These are phyloP conservation scores for Leccinum fallax DNA, from an alignment of 1,284 basidiomycete genomes.

Conservation along the genomic window DNA sequence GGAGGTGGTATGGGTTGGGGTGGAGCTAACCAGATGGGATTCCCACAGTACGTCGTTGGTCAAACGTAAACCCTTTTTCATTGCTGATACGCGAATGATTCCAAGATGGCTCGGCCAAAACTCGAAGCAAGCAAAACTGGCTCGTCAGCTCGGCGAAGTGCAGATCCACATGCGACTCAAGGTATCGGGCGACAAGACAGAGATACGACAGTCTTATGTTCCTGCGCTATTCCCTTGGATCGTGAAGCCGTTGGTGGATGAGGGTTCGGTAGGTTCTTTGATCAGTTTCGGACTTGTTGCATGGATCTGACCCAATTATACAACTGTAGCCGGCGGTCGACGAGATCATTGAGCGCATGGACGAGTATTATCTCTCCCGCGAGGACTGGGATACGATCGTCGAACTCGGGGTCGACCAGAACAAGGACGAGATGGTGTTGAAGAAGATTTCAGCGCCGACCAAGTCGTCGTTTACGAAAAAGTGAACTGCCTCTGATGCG, in stretches of 20 bases:
- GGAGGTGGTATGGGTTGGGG: constrained; percentile 72
- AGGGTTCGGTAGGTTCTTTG: constrained; percentile 57
- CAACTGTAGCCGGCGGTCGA: constrained; percentile 63
- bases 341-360: constrained; percentile 86
- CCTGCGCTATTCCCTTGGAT: constrained; percentile 83
- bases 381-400: constrained; percentile 97
- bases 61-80: constrained; percentile 1
- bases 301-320: constrained; percentile 35
- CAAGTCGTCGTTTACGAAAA: constrained; percentile 86
- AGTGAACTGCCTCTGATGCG: constrained; percentile 44
- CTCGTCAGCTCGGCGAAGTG: constrained; percentile 83
- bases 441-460: constrained; percentile 85
- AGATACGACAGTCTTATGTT: constrained; percentile 91
- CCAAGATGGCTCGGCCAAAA: constrained; percentile 95
- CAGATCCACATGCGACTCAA: constrained; percentile 95
- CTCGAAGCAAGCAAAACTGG: constrained; percentile 87
- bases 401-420: constrained; percentile 87
- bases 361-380: constrained; percentile 90
- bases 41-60: constrained; percentile 71
- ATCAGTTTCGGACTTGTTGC: neutral
- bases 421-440: constrained; percentile 70
- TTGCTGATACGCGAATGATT: constrained; percentile 4
- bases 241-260: constrained; percentile 76
- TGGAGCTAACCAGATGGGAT: constrained; percentile 66
- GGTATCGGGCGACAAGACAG: constrained; percentile 85